Percentiles rank a stretch among this genome's conserved stretches.
Conservation (phyloP, 1,284 basidiomycete genomes). For the Fomitiporia mediterranea region DNA sequence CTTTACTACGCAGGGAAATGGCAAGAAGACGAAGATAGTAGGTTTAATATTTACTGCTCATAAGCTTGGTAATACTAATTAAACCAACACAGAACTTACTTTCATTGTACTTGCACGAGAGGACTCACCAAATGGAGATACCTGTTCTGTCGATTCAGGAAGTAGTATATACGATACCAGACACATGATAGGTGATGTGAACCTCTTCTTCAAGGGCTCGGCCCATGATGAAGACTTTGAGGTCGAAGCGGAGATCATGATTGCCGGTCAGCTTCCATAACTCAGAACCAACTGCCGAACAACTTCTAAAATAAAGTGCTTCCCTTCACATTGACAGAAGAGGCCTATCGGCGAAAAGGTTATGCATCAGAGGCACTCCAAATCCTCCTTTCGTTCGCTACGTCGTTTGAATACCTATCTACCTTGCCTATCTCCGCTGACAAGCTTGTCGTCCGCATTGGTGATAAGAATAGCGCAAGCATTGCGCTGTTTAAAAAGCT, state of each 20-base stretch:
- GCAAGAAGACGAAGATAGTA: constrained; percentile 85
- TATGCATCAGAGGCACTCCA: constrained; percentile 61
- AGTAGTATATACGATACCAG: constrained; percentile 40
- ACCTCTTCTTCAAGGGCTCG: constrained; percentile 75
- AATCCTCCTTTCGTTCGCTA: constrained; percentile 62
- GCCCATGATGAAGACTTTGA: constrained; percentile 39
- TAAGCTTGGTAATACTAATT: constrained; percentile 4
- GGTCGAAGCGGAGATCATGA: constrained; percentile 78
- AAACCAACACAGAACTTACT: constrained; percentile 62
- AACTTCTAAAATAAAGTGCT: no score
- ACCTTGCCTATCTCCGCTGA: constrained; percentile 36
- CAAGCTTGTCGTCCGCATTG: constrained; percentile 52
- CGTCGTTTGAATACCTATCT: constrained; percentile 26
- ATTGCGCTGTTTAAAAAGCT: constrained; percentile 63
- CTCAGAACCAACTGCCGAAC: no score
- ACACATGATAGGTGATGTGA: constrained; percentile 90
- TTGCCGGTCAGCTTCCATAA: constrained; percentile 63
- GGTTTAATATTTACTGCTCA: constrained; percentile 24
- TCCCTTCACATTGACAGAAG: constrained; percentile 38
- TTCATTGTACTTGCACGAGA: constrained; percentile 76
- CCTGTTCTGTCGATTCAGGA: constrained; percentile 10
- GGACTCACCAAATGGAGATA: constrained; percentile 6
- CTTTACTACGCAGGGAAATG: constrained; percentile 58
- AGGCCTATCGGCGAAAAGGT: constrained; percentile 58
- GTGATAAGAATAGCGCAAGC: constrained; percentile 46